Evolutionary conservation across 78 protist genomes (phyloP), one percentile per base, ranked within the genome.

Genomic region (Dictyostelium firmibasis): DNA sequence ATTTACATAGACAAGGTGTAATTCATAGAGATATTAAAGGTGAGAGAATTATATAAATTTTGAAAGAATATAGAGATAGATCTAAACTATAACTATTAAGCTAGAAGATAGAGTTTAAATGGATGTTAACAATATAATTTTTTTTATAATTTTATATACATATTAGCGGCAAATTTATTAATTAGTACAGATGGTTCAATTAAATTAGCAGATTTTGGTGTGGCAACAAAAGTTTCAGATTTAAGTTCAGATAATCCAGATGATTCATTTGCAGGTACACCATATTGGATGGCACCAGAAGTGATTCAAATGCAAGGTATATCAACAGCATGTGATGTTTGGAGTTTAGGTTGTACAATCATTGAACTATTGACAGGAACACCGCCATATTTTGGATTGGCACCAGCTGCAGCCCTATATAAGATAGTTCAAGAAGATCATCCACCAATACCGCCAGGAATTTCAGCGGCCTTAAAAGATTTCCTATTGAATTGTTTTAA

Each of bases 221-320:
- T 89, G 20, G 94, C 94, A 23, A 89, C 94, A 3, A 89, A 89
- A 35, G 94, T 89, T 4, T 89, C 94, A 23, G 94, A 89, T 70
- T 77, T 89, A 18, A n/a, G 53, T 35, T 47, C 83, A 0, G 94
- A 89, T 69, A 89, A 89, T 70, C 94, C 94, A 2, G 94, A 89
- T 47, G 94, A 89, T 47, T 62, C 94, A 20, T 89, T 98, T 38
- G 99, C 98, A 41, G 99, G 99, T 14, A 98, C 99, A 20, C 99
- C 99, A 0, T 77, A 76, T 53, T 95, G 86, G 97, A 98, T 99
- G 99, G 99, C 99, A 20, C 99, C 99, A 7, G 99, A 98, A 53
- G 92, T 98, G 36, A 98, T 99, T 81, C 96, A 98, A 62, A 93
- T 93, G 96, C 91, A 84, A 29, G 93, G 93, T 38, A 83, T 93